Evolutionary conservation across 148 eudicot genomes (phyloP), one percentile per base, ranked within the genome.

Genomic region (Chenopodium album): DNA sequence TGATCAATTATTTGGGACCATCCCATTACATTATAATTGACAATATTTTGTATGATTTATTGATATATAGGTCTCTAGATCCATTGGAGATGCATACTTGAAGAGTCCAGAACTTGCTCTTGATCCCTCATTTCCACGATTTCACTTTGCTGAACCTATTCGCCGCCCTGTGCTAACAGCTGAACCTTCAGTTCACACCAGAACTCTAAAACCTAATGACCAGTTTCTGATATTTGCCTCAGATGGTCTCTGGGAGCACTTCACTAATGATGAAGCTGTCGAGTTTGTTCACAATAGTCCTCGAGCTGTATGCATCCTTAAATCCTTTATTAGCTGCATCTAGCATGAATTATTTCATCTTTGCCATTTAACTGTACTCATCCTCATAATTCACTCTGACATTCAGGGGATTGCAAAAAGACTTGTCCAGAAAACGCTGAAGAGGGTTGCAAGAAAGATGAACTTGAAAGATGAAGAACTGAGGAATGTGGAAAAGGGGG

Each of bases 221-320:
- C 83, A 78, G 71, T 94, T 94, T 81, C 16, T 94, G 10, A 91
- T 94, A 69, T 90, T 94, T 89, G 98, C 98, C 75, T 91, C 98
- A 48, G 98, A 94, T 90, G 98, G 98, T 20, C 91, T 91, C 31
- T 91, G 94, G 94, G 94, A 91, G 52, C 89, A 91, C 87, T 23
- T 91, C 79, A 80, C 92, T 44, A 90, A 91, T 80, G 86, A 91
- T 81, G 86, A 87, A 83, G 94, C 91, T 34, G 94, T 89, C 23
- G 86, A 89, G 68, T 86, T 90, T 37, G 90, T 89, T 52, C 73
- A 80, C 75, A 86, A 84, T 10, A 84, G 78, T 73, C 92, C 89
- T 60, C 83, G 89, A 85, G 72, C 79, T 78, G 92, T 91, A 85
- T 64, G 91, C 82, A 78, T 52, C 68, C 50, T 41, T 76, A 20